Base-by-base conservation (phyloP, 306 rosid genomes). In the Dryas drummondii region DNA sequence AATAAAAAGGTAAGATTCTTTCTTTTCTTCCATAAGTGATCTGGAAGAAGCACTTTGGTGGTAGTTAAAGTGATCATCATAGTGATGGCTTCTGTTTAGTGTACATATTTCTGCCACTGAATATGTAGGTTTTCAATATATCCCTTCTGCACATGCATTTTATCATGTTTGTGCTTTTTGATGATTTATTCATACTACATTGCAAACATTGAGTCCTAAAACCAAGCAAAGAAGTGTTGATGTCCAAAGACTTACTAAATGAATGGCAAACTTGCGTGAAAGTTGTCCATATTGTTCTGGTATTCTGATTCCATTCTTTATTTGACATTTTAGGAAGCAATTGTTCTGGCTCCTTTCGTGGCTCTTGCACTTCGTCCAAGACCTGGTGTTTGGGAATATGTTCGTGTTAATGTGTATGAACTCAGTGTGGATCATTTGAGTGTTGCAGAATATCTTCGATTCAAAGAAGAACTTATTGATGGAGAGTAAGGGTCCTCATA, bases 381-480 rank as follows among this genome's bases (percentile, higher is more conserved):
- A 45, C 91, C 96, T 76, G 96, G 96, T 75, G 91, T 90, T 47
- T 88, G 96, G 81, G 94, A 91, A 80, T 89, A 84, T 77, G 91
- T 89, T 40, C 97, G 91, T 69, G 91, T 91, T 69, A 89, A 91
- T 80, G 87, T 86, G 72, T 61, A 62, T 42, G 93, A 91, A 73
- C 94, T 91, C 78, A 91, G 72, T 1, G 94, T 89, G 77, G 97
- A 91, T 78, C 94, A 87, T 71, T 74, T 91, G 70, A 82, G 76
- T n/a, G 88, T 89, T 42, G 67, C 97, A 57, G 96, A 91, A 70
- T 91, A 84, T 85, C 94, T 91, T 72, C 60, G 68, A 40, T 86
- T 89, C 77, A 91, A 91, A 68, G 97, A 91, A 85, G 88, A 83
- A 75, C 96, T 91, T 75, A 84, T 82, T 32, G 87, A 87, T 71